phyloP scores from a whole-genome alignment of 768 basidiomycete species.

The Strobilomyces confusus region DNA sequence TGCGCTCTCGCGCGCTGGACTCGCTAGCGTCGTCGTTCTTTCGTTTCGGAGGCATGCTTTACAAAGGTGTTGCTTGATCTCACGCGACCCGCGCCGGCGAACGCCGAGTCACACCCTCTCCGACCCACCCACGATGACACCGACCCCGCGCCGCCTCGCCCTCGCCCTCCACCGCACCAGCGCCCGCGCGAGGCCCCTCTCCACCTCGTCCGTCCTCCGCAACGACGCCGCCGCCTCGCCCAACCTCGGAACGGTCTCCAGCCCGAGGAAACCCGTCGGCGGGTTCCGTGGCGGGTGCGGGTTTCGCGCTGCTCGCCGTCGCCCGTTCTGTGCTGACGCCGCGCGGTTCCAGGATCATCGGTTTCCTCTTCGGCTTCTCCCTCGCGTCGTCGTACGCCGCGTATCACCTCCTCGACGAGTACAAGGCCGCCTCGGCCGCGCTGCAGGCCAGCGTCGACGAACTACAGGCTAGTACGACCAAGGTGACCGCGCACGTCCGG shows the following conservation, averaged over 20 bases:
- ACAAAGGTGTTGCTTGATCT: neutral
- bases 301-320: slow-evolving; percentile 7
- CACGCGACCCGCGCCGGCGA: slow-evolving; percentile 15
- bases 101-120: slow-evolving; percentile 15
- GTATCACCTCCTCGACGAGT: slow-evolving; percentile 87
- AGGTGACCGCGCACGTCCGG: slow-evolving; percentile 80
- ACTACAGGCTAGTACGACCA: slow-evolving; percentile 76
- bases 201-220: slow-evolving; percentile 40
- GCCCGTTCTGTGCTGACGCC: neutral
- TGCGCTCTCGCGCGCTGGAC: slow-evolving; percentile 47
- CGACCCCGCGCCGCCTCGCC: slow-evolving; percentile 30
- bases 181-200: slow-evolving; percentile 35
- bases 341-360: slow-evolving; percentile 54
- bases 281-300: slow-evolving; percentile 63
- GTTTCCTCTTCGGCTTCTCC: slow-evolving; percentile 88
- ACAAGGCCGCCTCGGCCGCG: slow-evolving; percentile 82
- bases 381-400: slow-evolving; percentile 82
- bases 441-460: slow-evolving; percentile 87
- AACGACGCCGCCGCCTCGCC: slow-evolving; percentile 37
- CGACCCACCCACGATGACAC: slow-evolving; percentile 32
- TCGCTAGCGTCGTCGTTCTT: slow-evolving; percentile 30
- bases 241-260: slow-evolving; percentile 51
- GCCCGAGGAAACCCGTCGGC: slow-evolving; percentile 72
- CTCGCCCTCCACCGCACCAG: slow-evolving; percentile 14
- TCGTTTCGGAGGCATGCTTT: slow-evolving; percentile 39